Conservation (phyloP, 2,329 filamentous ascomycete species). For the Thermothelomyces thermophilus region DNA sequence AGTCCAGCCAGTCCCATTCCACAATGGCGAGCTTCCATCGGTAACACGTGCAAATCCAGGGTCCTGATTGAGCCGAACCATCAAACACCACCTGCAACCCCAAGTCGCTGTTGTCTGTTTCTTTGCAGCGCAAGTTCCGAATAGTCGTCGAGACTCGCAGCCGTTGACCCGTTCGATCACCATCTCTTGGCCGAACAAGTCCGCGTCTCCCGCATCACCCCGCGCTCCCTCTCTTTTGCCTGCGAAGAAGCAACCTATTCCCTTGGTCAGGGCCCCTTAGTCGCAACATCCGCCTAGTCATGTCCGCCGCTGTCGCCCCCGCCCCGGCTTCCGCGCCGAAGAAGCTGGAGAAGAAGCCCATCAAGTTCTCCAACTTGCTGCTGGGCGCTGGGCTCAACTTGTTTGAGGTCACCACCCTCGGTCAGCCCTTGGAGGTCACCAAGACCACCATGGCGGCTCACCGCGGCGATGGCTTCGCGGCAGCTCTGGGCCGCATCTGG, state of each 20-base stretch:
- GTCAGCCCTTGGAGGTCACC: conserved; percentile 89
- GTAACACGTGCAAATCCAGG: conserved; percentile 22
- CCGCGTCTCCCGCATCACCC: conserved; percentile 6
- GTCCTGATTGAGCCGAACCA: not conserved
- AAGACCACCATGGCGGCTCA: conserved; percentile 99
- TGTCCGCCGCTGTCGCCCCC: conserved; percentile 55
- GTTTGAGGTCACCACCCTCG: conserved; percentile 71
- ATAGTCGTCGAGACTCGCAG: conserved; percentile 4
- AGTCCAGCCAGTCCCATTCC: conserved; percentile 8
- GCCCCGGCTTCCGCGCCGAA: conserved; percentile 41
- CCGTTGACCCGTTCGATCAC: not conserved
- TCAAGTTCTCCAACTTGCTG: conserved; percentile 99
- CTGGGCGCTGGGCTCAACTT: conserved; percentile 90
- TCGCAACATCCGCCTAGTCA: conserved; percentile 47
- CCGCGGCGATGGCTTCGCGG: conserved; percentile 76
- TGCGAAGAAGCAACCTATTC: conserved; percentile 83
- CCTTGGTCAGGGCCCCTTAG: conserved; percentile 95
- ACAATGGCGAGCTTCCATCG: conserved; percentile 14
- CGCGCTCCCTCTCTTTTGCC: conserved; percentile 21
- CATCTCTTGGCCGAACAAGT: not conserved
- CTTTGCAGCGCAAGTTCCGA: conserved; percentile 5
- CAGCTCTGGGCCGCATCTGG: conserved; percentile 84
- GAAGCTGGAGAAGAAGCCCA: conserved; percentile 91
- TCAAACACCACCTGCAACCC: not conserved
- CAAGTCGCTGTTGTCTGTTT: not conserved